Percentiles rank a stretch among this genome's conserved stretches.
Conservation (phyloP, 148 eudicot species). For the Salicornia ramosissima region DNA sequence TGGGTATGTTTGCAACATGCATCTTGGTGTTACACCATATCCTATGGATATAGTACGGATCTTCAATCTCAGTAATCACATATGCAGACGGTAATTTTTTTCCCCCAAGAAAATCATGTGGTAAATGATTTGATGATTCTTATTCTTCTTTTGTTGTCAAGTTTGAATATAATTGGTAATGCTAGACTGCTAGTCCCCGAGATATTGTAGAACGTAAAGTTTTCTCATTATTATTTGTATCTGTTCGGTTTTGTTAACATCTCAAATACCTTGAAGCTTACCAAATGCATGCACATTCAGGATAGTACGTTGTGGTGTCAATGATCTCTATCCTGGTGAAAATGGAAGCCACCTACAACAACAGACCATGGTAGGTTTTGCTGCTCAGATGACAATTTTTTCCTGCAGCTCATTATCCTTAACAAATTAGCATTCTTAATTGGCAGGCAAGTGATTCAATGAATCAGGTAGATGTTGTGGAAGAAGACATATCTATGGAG, state of each 20-base stretch:
- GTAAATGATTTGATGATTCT: not conserved
- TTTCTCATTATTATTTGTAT: not conserved
- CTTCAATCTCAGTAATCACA: constrained; percentile 76
- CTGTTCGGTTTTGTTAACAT: not conserved
- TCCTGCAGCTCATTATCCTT: not conserved
- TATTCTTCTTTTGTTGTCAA: not conserved
- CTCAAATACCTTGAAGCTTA: constrained; percentile 11
- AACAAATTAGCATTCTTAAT: constrained; percentile 2
- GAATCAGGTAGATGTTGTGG: constrained; percentile 29
- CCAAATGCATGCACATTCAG: constrained; percentile 29
- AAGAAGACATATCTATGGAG: constrained; percentile 29
- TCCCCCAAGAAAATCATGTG: too few species aligned
- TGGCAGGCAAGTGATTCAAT: constrained; percentile 46
- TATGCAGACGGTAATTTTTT: constrained; percentile 63
- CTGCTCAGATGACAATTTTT: not conserved
- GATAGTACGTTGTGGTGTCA: constrained; percentile 56
- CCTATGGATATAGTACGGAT: constrained; percentile 76
- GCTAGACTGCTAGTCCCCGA: not conserved
- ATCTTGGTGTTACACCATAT: constrained; percentile 52
- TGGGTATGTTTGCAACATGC: constrained; percentile 74
- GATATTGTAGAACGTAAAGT: not conserved
- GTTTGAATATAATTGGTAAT: not conserved
- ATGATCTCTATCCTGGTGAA: constrained; percentile 44
- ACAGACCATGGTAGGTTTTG: constrained; percentile 21
- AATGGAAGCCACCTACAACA: constrained; percentile 34